Base-by-base conservation (phyloP, 805 yeast genomes). In the Zygosaccharomyces kombuchaensis region DNA sequence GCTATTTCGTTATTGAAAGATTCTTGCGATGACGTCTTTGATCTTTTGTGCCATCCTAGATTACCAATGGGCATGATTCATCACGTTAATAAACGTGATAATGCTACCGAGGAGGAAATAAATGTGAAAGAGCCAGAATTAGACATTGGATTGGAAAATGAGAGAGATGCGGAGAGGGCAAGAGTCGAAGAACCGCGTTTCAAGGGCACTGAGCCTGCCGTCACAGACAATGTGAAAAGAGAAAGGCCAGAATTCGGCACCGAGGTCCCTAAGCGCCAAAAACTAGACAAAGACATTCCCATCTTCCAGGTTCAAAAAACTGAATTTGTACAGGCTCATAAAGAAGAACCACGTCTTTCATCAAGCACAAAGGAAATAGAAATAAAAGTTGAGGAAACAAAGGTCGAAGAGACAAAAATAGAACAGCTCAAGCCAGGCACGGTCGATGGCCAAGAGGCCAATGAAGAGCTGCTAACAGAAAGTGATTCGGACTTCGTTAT, bases 21-120 rank as follows among this genome's bases (percentile, higher is more conserved):
- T 3, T 63, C 73, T 10, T 62, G 68, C 34, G 78, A 80, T 56
- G 75, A 71, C 7, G 59, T 77, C 16, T 60, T 82, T 34, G 78
- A 86, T 57, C 70, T 84, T 1, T 71, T 87, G 54, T 74, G 78
- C 44, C 84, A 84, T 56, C 95, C 96, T 34, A 72, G 93, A 56
- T 77, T 87, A 54, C 96, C 96, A 2, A 72, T 64, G 51, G 57
- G 63, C 14, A 50, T 60, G 23, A 47, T 66, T 30, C 59, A 65
- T 36, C 56, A 55, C 29, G 51, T 63, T 50, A 31, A 51, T 56
- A 34, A 58, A 51, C 48, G 60, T 43, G 29, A 55, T 50, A 58
- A 59, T 40, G 43, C 7, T 52, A 51, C 12, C 57, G 49, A 40
- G 56, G 52, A 21, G 47, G 34, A 8, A n/a, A 6, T n/a, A 52